Base-by-base conservation (phyloP, 2,329 filamentous ascomycete species). In the Aspergillus japonicus region DNA sequence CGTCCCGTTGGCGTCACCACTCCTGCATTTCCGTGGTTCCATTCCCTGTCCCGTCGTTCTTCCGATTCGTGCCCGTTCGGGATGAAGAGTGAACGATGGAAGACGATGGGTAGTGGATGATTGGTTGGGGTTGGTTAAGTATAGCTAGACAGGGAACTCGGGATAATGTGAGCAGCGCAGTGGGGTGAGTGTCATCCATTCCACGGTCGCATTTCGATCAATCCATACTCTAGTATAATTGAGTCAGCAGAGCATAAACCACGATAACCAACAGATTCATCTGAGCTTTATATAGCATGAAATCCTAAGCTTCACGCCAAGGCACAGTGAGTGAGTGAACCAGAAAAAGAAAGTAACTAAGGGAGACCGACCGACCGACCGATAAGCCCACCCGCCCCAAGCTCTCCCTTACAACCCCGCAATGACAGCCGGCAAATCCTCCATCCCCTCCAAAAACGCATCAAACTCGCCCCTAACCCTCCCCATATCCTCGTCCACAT, bases 401-500 rank as follows among this genome's bases (percentile, higher is more conserved):
- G 24, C 24, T 26, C 24, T 7, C 14, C 12, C 33, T 35, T 4
- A 35, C 39, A 44, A 44, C 39, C 39, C 16, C n/a, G 39, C 39
- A 44, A 44, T n/a, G 1, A n/a, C 39, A 3, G 6, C 16, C 6
- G 39, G 39, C 50, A 52, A 35, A 16, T n/a, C n/a, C 50, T 33
- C 50, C 50, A 23, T 33, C 5, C 31, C 50, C 4, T 68, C 62
- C 47, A 75, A 63, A 50, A 74, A 78, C 2, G 64, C 59, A 69
- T 82, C 78, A 56, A 79, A 75, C 64, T 82, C 79, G 6, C 50
- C 57, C 35, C 70, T 75, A 0, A 82, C 72, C 3, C 64, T 55
- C 10, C 72, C 71, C 73, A 79, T 77, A 62, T 82, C 74, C 64
- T 84, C 80, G 26, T 76, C 68, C 0, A 80, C 65, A 72, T 85